phyloP scores from a whole-genome alignment of 108 stramenopile species.

The Cylindrotheca closterium region DNA sequence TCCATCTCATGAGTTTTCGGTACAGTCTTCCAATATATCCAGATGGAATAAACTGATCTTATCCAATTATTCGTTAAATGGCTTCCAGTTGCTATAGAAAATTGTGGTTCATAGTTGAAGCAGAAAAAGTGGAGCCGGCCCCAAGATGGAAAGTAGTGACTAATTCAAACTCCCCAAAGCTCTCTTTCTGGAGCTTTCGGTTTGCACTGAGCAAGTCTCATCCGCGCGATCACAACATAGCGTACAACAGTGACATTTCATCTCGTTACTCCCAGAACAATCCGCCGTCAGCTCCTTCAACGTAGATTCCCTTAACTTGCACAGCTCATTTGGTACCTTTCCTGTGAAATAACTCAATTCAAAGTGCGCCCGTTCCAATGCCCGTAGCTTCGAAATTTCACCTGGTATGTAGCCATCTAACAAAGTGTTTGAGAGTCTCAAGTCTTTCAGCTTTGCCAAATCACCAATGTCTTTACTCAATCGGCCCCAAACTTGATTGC shows the following conservation, averaged over 20 bases:
- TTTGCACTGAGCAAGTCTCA: neutral
- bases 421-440: neutral
- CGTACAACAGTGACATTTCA: slow-evolving; percentile 11
- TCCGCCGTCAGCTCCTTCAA: slow-evolving; percentile 6
- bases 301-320: neutral
- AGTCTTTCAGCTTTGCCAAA: slow-evolving; percentile 8
- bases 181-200: neutral
- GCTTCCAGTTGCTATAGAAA: too few relatives aligned
- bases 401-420: slow-evolving; percentile 12
- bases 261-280: slow-evolving; percentile 1
- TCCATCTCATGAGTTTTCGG: too few relatives aligned
- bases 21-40: too few relatives aligned
- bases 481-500: slow-evolving; percentile 36
- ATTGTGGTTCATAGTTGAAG: too few relatives aligned
- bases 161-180: too few relatives aligned
- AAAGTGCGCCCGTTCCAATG: slow-evolving; percentile 6
- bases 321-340: neutral
- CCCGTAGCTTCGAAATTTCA: neutral
- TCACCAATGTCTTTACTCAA: slow-evolving; percentile 31
- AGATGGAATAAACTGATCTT: too few relatives aligned
- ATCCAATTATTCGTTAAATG: too few relatives aligned
- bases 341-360: slow-evolving; percentile 9
- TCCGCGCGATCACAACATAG: slow-evolving; percentile 3
- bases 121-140: too few relatives aligned
- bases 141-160: too few relatives aligned